phyloP scores from a whole-genome alignment of 2,329 filamentous ascomycete genomes.

The Fusarium sp. region DNA sequence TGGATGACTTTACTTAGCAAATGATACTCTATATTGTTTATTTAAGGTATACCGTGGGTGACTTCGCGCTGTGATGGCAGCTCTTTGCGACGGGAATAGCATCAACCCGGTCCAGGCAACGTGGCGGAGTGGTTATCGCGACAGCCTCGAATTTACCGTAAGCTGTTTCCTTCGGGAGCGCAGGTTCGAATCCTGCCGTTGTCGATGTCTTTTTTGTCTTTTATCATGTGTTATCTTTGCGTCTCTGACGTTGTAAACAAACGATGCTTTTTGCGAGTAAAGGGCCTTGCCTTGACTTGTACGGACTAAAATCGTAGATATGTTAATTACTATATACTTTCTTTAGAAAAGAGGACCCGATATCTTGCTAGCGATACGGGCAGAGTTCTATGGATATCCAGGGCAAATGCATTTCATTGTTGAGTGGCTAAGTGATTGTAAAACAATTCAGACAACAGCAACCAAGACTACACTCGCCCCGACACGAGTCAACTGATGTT shows the following conservation, averaged over 20 bases:
- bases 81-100: not conserved
- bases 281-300: not conserved
- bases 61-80: not conserved
- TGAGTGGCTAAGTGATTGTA: not conserved
- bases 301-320: no score
- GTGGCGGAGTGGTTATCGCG: constrained; percentile 20
- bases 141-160: not conserved
- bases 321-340: not conserved
- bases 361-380: not conserved
- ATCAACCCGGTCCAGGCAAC: not conserved
- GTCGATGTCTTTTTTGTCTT: not conserved
- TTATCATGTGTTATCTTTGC: not conserved
- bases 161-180: constrained; percentile 13
- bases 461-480: not conserved
- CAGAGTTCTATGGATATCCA: not conserved
- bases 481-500: constrained; percentile 12
- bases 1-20: not conserved
- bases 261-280: not conserved
- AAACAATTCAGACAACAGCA: not conserved
- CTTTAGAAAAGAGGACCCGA: no score
- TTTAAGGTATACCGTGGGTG: not conserved
- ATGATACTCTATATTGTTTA: no score
- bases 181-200: constrained; percentile 20
- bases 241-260: not conserved
- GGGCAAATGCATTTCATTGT: not conserved